A percentile compares a stretch with the other conserved stretches of the same genome.
Evolutionary conservation across 805 yeast species (phyloP).

Genomic region (Grigorovia transvaalensis): DNA sequence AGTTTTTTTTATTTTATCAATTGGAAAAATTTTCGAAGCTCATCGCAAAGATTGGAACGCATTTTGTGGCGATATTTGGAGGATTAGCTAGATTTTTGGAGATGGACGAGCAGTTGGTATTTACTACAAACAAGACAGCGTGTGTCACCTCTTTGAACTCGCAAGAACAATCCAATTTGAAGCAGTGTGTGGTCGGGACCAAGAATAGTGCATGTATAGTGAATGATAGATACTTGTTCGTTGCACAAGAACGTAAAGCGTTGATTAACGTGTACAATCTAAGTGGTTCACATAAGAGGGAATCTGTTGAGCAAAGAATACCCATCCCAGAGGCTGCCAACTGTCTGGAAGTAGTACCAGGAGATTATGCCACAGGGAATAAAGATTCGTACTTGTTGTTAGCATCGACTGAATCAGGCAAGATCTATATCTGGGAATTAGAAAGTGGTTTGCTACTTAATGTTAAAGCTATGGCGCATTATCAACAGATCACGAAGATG

Average conservation of each 20-base stretch:
- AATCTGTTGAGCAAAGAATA: slow-evolving; percentile 61
- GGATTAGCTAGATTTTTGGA: not conserved
- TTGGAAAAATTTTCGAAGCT: not conserved
- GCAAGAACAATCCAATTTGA: slow-evolving; percentile 22
- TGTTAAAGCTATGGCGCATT: slow-evolving; percentile 68
- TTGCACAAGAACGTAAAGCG: slow-evolving; percentile 63
- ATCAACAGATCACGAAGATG: slow-evolving; percentile 58
- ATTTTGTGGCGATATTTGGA: not conserved
- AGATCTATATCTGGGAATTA: slow-evolving; percentile 77
- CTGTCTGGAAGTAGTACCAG: slow-evolving; percentile 29
- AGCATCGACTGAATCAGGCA: slow-evolving; percentile 50
- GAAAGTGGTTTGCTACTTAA: slow-evolving; percentile 61
- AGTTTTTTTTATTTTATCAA: not conserved
- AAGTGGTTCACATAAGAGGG: slow-evolving; percentile 28
- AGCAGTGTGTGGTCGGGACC: slow-evolving; percentile 35
- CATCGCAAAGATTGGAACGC: not conserved
- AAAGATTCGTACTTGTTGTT: slow-evolving; percentile 54
- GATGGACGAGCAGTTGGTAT: slow-evolving; percentile 22
- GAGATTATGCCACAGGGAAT: not conserved
- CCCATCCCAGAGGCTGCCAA: slow-evolving; percentile 75
- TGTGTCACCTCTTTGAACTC: slow-evolving; percentile 23
- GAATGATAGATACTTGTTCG: slow-evolving; percentile 49
- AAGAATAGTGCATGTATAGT: slow-evolving; percentile 42
- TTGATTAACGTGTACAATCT: slow-evolving; percentile 60
- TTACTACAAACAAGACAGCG: slow-evolving; percentile 23